phyloP scores from a whole-genome alignment of 1,139 yeast genomes.

The Diutina scorzettiae region DNA sequence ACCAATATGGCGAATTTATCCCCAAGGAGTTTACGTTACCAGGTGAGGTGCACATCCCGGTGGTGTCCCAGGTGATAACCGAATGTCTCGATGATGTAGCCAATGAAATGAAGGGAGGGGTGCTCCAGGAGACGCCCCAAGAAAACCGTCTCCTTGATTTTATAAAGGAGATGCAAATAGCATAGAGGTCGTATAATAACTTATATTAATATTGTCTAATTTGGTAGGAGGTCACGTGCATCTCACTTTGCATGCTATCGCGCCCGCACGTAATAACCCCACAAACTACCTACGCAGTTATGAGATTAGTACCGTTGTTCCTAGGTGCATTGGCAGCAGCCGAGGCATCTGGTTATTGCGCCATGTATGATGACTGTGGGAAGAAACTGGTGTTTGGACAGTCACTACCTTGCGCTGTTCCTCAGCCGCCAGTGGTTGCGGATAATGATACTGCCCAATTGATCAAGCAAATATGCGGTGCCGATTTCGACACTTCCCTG shows the following conservation, averaged over 20 bases:
- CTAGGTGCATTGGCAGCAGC: too few species aligned
- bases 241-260: too few species aligned
- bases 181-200: too few species aligned
- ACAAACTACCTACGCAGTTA: too few species aligned
- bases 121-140: not conserved
- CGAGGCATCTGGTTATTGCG: constrained; percentile 24
- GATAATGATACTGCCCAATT: constrained; percentile 29
- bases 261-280: too few species aligned
- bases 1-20: constrained; percentile 29
- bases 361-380: constrained; percentile 62
- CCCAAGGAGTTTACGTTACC: constrained; percentile 32
- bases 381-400: constrained; percentile 70
- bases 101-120: constrained; percentile 1
- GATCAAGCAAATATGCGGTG: constrained; percentile 61
- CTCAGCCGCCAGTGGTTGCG: constrained; percentile 34
- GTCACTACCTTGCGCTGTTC: constrained; percentile 66
- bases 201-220: too few species aligned
- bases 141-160: not conserved
- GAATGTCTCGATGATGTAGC: constrained; percentile 5
- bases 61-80: constrained; percentile 3
- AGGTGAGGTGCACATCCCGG: constrained; percentile 16
- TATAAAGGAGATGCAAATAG: not conserved
- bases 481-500: constrained; percentile 32
- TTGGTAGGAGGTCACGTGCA: too few species aligned
- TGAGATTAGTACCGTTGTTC: too few species aligned